These are phyloP conservation scores for Cyclotella atomus DNA, from an alignment of 108 stramenopile genomes.

Conservation along the genomic window DNA sequence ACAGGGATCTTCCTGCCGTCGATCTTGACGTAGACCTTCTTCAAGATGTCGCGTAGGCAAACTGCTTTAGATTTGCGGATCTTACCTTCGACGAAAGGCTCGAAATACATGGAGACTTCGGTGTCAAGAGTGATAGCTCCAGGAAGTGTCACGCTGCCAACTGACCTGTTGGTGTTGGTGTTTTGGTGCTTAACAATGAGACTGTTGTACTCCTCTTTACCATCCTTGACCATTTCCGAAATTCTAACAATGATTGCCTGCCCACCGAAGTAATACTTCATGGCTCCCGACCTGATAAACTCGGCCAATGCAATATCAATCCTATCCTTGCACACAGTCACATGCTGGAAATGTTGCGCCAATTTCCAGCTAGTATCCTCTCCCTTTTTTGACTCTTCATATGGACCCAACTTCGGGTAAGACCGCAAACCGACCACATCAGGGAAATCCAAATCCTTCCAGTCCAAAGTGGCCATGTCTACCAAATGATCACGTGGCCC, in stretches of 20 bases:
- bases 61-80: background rate
- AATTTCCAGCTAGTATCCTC: background rate
- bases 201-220: background rate
- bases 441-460: background rate
- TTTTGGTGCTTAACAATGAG: conserved; percentile 1
- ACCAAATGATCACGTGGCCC: background rate
- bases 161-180: background rate
- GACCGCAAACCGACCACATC: background rate
- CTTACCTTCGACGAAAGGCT: background rate
- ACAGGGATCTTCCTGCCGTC: too few species aligned
- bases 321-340: background rate
- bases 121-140: background rate
- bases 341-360: background rate
- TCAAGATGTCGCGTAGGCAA: background rate
- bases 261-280: background rate
- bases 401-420: background rate
- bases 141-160: background rate
- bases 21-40: background rate
- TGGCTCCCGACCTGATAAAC: background rate
- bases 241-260: background rate
- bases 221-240: background rate
- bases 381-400: background rate
- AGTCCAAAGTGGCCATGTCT: background rate
- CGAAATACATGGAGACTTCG: background rate
- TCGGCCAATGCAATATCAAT: background rate